Base-by-base conservation (phyloP, 2,329 filamentous ascomycete species). In the Fusarium udum region DNA sequence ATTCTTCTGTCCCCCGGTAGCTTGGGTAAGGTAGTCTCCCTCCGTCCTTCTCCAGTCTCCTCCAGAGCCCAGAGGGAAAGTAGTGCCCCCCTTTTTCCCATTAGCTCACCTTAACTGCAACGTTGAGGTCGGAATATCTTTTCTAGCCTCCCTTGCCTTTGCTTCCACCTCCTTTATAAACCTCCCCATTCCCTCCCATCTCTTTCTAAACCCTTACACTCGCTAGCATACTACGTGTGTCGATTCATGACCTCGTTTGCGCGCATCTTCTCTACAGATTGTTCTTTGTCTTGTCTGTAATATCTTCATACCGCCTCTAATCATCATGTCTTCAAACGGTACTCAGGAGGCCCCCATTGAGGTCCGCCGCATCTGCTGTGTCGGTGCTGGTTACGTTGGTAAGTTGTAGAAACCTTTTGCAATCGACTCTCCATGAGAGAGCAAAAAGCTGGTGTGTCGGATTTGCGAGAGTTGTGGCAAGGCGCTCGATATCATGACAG, bases 301-400 rank as follows among this genome's bases (percentile, higher is more conserved):
- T 62, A 61, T 39, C 67, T 65, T 61, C 66, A 72, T 71, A 67
- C 63, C 51, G 36, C 56, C 48, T 71, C 45, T 64, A 59, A 63
- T 70, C 72, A 71, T 57, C 74, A 78, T 78, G 76, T 75, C 78
- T 51, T 64, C 77, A 72, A 82, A 82, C 74, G 80, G 78, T 73
- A 65, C 64, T 37, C 62, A 75, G 42, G 67, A 75, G 16, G 71
- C 67, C 34, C 78, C 76, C 53, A 79, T 82, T 74, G 75, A 78
- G 56, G 81, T 92, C 43, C 84, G 83, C 77, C 91, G 89, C 78
- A 90, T 94, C 59, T 93, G 92, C 82, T 93, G 91, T 79, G 90
- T 94, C 71, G 92, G 92, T 56, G 92, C 92, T 74, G 92, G 92
- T 75, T 94, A 94, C 80, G 91, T 94, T 72, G 92, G 91, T 93